Percentiles rank a stretch among this genome's conserved stretches.
Evolutionary conservation across 257 asterid genomes (phyloP).

Genomic region (Solanum sparsipilum): DNA sequence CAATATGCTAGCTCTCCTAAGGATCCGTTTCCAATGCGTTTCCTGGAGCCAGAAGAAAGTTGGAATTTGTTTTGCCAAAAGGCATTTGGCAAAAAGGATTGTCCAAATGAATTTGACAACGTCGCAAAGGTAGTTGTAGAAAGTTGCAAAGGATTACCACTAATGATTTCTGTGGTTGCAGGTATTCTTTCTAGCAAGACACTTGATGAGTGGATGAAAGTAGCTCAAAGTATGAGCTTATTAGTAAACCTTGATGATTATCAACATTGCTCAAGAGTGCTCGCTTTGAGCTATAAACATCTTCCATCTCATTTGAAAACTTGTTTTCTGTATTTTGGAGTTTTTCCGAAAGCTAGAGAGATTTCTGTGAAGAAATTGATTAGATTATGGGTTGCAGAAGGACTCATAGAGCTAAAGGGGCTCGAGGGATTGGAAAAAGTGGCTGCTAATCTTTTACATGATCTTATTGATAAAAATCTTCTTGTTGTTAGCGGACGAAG

Average conservation of each 20-base stretch:
- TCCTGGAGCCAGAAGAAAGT: not conserved
- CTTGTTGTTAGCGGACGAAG: not conserved
- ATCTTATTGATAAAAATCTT: not conserved
- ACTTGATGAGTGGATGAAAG: not conserved
- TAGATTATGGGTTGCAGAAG: not conserved
- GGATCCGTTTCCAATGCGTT: not conserved
- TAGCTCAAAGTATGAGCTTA: not conserved
- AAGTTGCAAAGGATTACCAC: not conserved
- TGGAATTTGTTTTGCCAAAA: not conserved
- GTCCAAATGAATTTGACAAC: not conserved
- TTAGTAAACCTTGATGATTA: not conserved
- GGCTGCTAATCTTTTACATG: not conserved
- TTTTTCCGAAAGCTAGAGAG: not conserved
- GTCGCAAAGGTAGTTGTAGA: not conserved
- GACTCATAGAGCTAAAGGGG: not conserved
- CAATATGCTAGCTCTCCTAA: not conserved
- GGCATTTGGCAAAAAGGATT: not conserved
- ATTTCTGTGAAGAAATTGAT: not conserved
- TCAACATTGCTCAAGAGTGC: not conserved
- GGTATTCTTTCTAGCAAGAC: not conserved
- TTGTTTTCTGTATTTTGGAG: not conserved
- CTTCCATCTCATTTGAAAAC: not conserved
- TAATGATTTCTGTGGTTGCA: not conserved
- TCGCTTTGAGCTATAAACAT: not conserved
- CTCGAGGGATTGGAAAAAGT: not conserved